phyloP scores from a whole-genome alignment of 352 stramenopile genomes.

The Phytophthora pluvialis region DNA sequence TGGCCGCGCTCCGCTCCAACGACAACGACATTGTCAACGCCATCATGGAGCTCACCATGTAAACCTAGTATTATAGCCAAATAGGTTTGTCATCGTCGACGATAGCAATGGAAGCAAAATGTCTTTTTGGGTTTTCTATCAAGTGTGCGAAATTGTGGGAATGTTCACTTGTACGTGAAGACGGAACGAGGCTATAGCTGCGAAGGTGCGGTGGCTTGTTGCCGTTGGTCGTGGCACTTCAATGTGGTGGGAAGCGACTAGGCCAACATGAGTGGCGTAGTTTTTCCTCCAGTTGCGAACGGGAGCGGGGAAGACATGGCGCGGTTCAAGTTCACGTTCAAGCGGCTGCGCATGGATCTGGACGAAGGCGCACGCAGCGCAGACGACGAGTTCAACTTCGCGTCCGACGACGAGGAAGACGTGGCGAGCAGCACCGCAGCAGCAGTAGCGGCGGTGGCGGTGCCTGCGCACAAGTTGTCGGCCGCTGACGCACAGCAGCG shows the following conservation, averaged over 20 bases:
- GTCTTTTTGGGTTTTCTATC: conserved; percentile 42
- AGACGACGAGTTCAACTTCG: conserved; percentile 11
- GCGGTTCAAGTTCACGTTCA: conserved; percentile 19
- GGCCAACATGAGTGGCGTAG: not conserved
- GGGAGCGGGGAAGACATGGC: conserved; percentile 1
- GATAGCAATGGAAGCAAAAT: conserved; percentile 24
- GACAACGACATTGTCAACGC: conserved; percentile 99
- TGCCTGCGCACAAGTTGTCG: not conserved
- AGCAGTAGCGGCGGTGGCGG: not conserved
- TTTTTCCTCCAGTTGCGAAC: not conserved
- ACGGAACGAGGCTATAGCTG: too few relatives aligned
- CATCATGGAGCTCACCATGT: conserved; percentile 99
- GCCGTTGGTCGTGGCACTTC: too few relatives aligned
- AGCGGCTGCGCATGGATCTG: conserved; percentile 13
- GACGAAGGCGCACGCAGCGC: not conserved
- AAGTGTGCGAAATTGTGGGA: too few relatives aligned
- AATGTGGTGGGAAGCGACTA: conserved; percentile 2
- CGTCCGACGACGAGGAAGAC: conserved; percentile 6
- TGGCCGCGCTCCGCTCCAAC: conserved; percentile 97
- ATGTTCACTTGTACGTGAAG: not conserved
- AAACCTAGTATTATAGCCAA: conserved; percentile 54
- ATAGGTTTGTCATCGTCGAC: conserved; percentile 11
- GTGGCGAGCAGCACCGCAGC: not conserved
- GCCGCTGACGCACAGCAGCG: not conserved
- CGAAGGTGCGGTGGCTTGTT: not conserved